Base-by-base conservation (phyloP, 1,139 yeast species). In the Kodamaea sp. region DNA sequence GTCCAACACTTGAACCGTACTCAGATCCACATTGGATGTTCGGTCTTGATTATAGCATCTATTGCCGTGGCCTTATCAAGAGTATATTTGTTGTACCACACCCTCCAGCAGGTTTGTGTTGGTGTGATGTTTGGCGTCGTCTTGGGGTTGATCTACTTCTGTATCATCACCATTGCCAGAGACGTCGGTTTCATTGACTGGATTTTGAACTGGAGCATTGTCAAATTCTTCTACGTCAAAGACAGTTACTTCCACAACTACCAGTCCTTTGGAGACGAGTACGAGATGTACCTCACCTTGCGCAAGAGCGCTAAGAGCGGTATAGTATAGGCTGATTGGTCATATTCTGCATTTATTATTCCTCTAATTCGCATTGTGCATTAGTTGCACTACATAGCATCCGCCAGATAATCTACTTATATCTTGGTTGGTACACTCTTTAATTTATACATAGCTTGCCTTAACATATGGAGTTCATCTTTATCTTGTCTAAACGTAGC, bases 71-170 rank as follows among this genome's bases (percentile, higher is more conserved):
- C 84, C 15, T 74, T 68, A 39, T 86, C 96, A 4, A 68, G 98
- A 36, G 83, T 86, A 13, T 83, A 88, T 57, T 66, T 92, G 39
- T 69, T 74, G 41, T 92, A 92, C 57, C 98, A 92, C 57, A 75
- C 87, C 15, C 41, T 64, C 19, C 66, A 66, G 26, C 98, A 92
- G 57, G 95, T 90, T 1, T 35, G 73, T 9, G 85, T 83, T 8
- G 98, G 98, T 0, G 64, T 75, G 3, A 50, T 73, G 15, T 57
- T 84, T 10, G 98, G 97, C 0, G 49, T 65, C 0, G 51, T 71
- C 0, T 55, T 80, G 13, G 95, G 95, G 0, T 47, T 75, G 8
- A 43, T 57, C 0, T 89, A 84, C 66, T 85, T 78, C 51, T 47
- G 73, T 7, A 57, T 70, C 2, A 73, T 78, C 4, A 63, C 78